These are phyloP conservation scores for Colletotrichum tanaceti DNA, from an alignment of 2,329 filamentous ascomycete species.

Conservation along the genomic window DNA sequence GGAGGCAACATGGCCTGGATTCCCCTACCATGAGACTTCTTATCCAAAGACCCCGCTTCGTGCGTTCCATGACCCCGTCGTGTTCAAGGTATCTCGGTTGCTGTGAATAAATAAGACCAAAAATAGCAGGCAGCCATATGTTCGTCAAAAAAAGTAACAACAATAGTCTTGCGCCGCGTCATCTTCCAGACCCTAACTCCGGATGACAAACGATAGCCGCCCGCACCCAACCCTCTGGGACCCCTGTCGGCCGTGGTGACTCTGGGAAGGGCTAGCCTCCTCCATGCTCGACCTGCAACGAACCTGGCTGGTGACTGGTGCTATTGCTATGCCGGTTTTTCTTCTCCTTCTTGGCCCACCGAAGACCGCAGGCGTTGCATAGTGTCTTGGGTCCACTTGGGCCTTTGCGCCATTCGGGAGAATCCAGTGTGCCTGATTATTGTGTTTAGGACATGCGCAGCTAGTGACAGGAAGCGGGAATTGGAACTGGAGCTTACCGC, in stretches of 20 bases:
- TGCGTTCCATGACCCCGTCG: conserved; percentile 24
- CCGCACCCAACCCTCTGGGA: conserved; percentile 6
- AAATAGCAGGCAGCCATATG: conserved; percentile 33
- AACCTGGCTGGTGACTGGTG: conserved; percentile 21
- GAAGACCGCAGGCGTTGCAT: conserved; percentile 90
- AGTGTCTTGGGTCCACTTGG: conserved; percentile 93
- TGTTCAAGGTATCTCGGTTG: conserved; percentile 39
- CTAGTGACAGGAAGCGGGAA: not conserved
- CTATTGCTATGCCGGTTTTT: conserved; percentile 59
- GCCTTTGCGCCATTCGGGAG: conserved; percentile 94
- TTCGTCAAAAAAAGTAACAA: conserved; percentile 31
- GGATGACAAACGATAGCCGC: conserved; percentile 4
- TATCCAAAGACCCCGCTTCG: conserved; percentile 15
- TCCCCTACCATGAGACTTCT: conserved; percentile 32
- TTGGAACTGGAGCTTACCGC: conserved; percentile 67
- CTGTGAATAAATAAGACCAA: conserved; percentile 20
- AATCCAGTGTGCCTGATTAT: conserved; percentile 79
- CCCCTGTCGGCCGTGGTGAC: conserved; percentile 16
- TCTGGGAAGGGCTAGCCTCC: conserved; percentile 21
- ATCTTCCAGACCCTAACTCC: conserved; percentile 32
- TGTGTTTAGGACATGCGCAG: conserved; percentile 11
- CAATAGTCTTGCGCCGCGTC: conserved; percentile 22
- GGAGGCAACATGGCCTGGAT: conserved; percentile 36
- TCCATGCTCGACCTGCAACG: conserved; percentile 34
- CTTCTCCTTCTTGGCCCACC: conserved; percentile 86